These are phyloP conservation scores for Micractinium conductrix DNA, from an alignment of 139 green algal species.

Conservation along the genomic window DNA sequence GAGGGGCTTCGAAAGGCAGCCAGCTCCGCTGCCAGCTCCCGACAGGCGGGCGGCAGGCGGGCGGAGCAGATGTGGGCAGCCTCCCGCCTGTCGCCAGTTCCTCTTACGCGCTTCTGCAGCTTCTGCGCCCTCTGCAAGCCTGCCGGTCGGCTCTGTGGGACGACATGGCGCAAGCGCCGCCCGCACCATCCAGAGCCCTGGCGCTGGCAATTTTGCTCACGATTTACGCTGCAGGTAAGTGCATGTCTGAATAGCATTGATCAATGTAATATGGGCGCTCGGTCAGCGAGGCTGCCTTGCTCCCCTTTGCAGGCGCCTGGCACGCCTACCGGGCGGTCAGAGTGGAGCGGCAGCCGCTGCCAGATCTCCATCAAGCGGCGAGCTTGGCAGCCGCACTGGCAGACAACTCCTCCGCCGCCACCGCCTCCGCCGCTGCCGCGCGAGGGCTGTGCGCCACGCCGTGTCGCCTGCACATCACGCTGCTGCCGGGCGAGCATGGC, in stretches of 20 bases:
- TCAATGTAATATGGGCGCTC: no score
- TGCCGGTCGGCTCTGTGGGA: no score
- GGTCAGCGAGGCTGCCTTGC: neutral
- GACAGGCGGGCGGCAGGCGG: no score
- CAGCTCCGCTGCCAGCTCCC: no score
- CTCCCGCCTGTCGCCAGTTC: no score
- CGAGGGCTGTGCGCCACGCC: neutral
- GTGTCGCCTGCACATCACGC: neutral
- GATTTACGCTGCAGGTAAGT: conserved; percentile 17
- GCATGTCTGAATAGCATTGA: no score
- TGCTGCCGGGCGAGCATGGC: neutral
- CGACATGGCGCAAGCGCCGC: no score
- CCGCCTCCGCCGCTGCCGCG: neutral
- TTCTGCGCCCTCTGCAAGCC: no score
- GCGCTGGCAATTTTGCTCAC: neutral
- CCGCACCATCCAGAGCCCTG: neutral
- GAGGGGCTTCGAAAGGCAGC: no score
- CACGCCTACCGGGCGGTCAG: conserved; percentile 1
- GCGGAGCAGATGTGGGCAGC: no score
- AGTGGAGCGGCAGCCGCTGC: neutral
- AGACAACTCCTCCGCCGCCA: neutral
- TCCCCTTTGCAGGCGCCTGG: conserved; percentile 13
- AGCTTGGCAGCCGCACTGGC: neutral
- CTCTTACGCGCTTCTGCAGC: no score
- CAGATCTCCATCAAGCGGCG: neutral